phyloP scores from a whole-genome alignment of 2,329 filamentous ascomycete species.

The Aureobasidium leucospermi region DNA sequence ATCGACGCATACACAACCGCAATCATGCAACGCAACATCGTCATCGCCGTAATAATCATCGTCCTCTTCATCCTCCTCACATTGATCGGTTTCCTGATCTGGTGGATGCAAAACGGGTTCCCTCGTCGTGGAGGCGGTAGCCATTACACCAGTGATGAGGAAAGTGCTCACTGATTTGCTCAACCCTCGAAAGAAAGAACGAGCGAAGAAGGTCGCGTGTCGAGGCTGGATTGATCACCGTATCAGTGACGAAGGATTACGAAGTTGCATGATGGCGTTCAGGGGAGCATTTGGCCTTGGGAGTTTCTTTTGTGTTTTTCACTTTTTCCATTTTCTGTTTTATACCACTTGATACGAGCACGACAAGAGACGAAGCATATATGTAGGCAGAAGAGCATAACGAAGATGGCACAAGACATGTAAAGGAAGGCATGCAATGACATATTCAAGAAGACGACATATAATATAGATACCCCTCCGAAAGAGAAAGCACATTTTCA shows the following conservation, averaged over 20 bases:
- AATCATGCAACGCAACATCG: constrained; percentile 44
- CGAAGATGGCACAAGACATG: background rate
- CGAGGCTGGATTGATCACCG: no score
- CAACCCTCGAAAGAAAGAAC: background rate
- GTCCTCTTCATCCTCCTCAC: constrained; percentile 46
- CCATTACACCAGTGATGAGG: constrained; percentile 25
- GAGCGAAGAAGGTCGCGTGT: no score
- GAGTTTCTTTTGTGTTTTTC: background rate
- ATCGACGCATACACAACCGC: background rate
- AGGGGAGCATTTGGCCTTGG: background rate
- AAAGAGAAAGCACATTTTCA: background rate
- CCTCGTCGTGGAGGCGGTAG: constrained; percentile 21
- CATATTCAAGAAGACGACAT: background rate
- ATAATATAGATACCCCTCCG: constrained; percentile 1
- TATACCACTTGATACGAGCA: background rate
- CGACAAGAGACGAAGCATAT: background rate
- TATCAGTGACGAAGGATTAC: no score
- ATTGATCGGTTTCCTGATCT: constrained; percentile 43
- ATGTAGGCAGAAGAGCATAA: background rate
- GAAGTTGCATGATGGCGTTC: background rate
- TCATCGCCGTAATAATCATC: constrained; percentile 47
- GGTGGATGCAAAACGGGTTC: constrained; percentile 38
- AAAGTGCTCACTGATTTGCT: constrained; percentile 10
- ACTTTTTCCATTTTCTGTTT: background rate
- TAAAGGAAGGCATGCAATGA: background rate